Evolutionary conservation across 2,329 filamentous ascomycete genomes (phyloP).

Genomic region (Paecilomyces fulvus): DNA sequence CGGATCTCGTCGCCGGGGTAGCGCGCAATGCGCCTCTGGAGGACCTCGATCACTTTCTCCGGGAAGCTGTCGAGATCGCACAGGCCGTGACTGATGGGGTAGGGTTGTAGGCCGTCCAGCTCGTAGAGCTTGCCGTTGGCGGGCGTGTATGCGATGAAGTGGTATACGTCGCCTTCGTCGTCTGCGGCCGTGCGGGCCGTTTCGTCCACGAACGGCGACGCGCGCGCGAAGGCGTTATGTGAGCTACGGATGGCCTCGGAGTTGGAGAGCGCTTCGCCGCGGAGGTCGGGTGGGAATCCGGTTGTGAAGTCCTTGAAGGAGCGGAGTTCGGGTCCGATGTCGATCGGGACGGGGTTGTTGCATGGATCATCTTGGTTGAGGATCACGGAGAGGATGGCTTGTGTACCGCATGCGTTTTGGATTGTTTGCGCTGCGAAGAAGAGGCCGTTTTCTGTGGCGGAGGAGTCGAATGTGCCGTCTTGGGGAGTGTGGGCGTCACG

Average conservation of each 20-base stretch:
- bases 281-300: constrained; percentile 67
- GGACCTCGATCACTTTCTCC: constrained; percentile 72
- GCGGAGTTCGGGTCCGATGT: constrained; percentile 61
- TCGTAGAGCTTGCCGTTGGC: constrained; percentile 79
- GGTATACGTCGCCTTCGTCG: constrained; percentile 76
- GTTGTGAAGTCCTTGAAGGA: constrained; percentile 86
- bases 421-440: constrained; percentile 98
- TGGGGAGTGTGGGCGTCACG: constrained; percentile 60
- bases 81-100: constrained; percentile 78
- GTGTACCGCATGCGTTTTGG: constrained; percentile 95
- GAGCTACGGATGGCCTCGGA: constrained; percentile 64
- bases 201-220: constrained; percentile 88
- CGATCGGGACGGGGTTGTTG: constrained; percentile 37
- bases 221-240: constrained; percentile 84
- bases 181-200: constrained; percentile 63
- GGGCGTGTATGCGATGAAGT: constrained; percentile 92
- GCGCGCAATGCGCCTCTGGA: constrained; percentile 72
- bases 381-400: constrained; percentile 84
- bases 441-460: constrained; percentile 59
- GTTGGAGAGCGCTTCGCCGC: constrained; percentile 64
- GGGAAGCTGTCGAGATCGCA: constrained; percentile 67
- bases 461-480: constrained; percentile 74
- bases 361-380: constrained; percentile 61
- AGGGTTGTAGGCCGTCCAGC: constrained; percentile 86
- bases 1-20: constrained; percentile 84